Evolutionary conservation across 768 basidiomycete genomes (phyloP), one percentile per base, ranked within the genome.

Genomic region (Mycena vulgaris): DNA sequence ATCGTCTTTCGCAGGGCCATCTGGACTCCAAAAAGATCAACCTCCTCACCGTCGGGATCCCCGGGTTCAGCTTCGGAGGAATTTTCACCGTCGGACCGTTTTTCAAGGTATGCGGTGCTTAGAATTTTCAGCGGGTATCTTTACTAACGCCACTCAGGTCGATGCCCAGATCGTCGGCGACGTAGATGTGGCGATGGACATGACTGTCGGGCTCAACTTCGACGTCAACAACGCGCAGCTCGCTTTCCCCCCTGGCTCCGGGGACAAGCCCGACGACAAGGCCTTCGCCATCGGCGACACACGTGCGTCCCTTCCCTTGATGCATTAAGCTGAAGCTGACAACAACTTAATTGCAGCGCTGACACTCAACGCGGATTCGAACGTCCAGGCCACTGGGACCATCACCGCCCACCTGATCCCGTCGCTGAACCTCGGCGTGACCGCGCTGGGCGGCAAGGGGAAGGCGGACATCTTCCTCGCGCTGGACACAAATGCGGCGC

Each of bases 21-120:
- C n/a, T n/a, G n/a, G n/a, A n/a, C n/a, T n/a, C n/a, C n/a, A n/a
- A n/a, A n/a, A n/a, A n/a, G n/a, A n/a, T n/a, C n/a, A n/a, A n/a
- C n/a, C n/a, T n/a, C n/a, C n/a, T n/a, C n/a, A n/a, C n/a, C n/a
- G n/a, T n/a, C n/a, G n/a, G n/a, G n/a, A n/a, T n/a, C n/a, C n/a
- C n/a, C n/a, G 63, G 64, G 2, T 80, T 89, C n/a, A 82, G 85
- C 71, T 83, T 89, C 75, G 85, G 87, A 40, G 86, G 87, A 1
- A 80, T 89, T 57, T 68, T 89, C 28, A 81, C 79, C 14, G 73
- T 89, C 33, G 89, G 69, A 11, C 69, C 69, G 1, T 49, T 58
- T 6, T 70, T 70, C 59, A 9, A 66, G 25, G 61, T 52, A 9
- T 5, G 63, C 16, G 23, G 14, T 45, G 17, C n/a, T 28, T 45